Evolutionary conservation across 495 filamentous ascomycete genomes (phyloP).

Genomic region (Hypoxylon crocopeplum): DNA sequence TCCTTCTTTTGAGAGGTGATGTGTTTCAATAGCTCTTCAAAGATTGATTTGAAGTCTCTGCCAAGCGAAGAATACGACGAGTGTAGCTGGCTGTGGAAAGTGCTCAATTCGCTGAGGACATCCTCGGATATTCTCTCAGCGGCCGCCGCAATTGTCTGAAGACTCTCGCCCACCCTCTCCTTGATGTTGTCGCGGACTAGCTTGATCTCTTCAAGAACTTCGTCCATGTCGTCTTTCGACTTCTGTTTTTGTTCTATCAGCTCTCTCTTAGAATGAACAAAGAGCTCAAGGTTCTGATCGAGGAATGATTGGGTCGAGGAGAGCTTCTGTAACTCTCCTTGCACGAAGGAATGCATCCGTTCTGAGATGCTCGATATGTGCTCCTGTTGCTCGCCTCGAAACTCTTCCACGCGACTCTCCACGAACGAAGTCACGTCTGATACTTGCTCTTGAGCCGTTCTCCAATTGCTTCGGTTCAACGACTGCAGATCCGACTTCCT

Average conservation of each 20-base stretch:
- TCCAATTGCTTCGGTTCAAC: slow-evolving; percentile 80
- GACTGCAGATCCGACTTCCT: slow-evolving; percentile 83
- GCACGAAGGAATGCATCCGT: slow-evolving; percentile 76
- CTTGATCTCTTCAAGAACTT: slow-evolving; percentile 90
- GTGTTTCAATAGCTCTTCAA: slow-evolving; percentile 77
- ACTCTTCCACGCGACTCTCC: slow-evolving; percentile 71
- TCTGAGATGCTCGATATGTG: slow-evolving; percentile 69
- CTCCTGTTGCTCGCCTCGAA: slow-evolving; percentile 71
- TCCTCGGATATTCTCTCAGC: slow-evolving; percentile 88
- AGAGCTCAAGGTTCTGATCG: slow-evolving; percentile 66
- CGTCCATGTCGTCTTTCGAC: slow-evolving; percentile 87
- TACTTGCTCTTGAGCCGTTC: slow-evolving; percentile 75
- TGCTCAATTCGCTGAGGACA: slow-evolving; percentile 83
- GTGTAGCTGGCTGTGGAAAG: slow-evolving; percentile 85
- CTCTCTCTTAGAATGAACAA: slow-evolving; percentile 69
- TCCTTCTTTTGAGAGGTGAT: slow-evolving; percentile 80
- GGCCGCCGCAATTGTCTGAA: slow-evolving; percentile 82
- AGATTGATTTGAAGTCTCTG: slow-evolving; percentile 84
- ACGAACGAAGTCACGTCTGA: slow-evolving; percentile 74
- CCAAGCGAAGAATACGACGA: slow-evolving; percentile 85
- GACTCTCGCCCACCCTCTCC: slow-evolving; percentile 79
- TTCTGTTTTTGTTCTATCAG: slow-evolving; percentile 70
- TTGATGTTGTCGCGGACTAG: slow-evolving; percentile 86
- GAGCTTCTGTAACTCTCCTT: slow-evolving; percentile 71
- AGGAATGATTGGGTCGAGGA: slow-evolving; percentile 71